Conservation (phyloP, 2,329 filamentous ascomycete genomes). For the Chlorencoelia australis region DNA sequence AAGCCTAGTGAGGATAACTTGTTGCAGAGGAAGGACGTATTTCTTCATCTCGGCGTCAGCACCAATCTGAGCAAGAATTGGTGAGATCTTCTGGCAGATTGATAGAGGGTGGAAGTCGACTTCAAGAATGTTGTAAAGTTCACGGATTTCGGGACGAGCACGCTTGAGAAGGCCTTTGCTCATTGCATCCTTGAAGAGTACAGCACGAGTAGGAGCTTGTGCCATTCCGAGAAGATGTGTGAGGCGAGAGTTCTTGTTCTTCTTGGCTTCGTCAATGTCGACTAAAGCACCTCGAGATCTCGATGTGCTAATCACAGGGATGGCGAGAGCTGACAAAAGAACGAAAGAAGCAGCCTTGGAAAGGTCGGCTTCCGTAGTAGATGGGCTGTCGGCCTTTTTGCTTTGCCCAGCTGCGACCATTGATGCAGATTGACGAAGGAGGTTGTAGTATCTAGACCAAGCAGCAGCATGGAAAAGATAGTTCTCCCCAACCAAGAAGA, state of each 20-base stretch:
- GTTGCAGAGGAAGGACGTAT: slow-evolving; percentile 90
- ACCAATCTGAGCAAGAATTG: slow-evolving; percentile 88
- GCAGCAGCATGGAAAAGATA: slow-evolving; percentile 98
- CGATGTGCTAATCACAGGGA: slow-evolving; percentile 97
- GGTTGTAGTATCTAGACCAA: slow-evolving; percentile 95
- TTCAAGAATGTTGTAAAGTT: slow-evolving; percentile 97
- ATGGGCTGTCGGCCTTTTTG: slow-evolving; percentile 90
- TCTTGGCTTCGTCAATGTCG: slow-evolving; percentile 91
- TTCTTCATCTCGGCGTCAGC: slow-evolving; percentile 93
- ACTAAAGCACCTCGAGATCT: slow-evolving; percentile 91
- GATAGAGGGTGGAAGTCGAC: slow-evolving; percentile 98
- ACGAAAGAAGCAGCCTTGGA: slow-evolving; percentile 95
- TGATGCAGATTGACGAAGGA: slow-evolving; percentile 81
- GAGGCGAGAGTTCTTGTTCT: slow-evolving; percentile 97
- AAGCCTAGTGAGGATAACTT: slow-evolving; percentile 93
- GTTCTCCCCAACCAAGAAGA: slow-evolving; percentile 98
- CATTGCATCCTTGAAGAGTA: slow-evolving; percentile 89
- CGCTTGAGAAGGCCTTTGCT: slow-evolving; percentile 92
- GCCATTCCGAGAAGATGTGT: slow-evolving; percentile 94
- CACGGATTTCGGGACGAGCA: slow-evolving; percentile 85
- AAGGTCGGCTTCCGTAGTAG: slow-evolving; percentile 79
- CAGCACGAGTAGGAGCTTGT: slow-evolving; percentile 75
- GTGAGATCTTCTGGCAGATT: slow-evolving; percentile 98
- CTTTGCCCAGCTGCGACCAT: slow-evolving; percentile 76
- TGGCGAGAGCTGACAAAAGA: slow-evolving; percentile 87